phyloP scores from a whole-genome alignment of 1,284 basidiomycete species.

The Trichosporon faecale region DNA sequence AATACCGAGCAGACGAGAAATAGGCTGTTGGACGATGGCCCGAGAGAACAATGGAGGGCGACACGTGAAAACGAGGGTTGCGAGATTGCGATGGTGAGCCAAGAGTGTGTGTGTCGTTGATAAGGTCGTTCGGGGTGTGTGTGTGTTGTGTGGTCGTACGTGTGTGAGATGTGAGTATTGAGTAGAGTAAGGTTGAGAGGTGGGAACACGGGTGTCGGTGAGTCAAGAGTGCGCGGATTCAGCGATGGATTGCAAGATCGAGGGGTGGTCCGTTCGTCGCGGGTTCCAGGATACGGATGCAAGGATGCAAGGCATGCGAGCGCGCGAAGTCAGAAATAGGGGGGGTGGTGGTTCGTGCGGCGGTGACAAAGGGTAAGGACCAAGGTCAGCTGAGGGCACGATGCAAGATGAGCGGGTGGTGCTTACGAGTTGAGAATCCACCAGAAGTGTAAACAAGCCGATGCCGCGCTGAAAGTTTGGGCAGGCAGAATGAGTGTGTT shows the following conservation, averaged over 20 bases:
- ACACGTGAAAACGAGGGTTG: neutral
- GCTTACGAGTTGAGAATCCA: neutral
- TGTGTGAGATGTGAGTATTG: neutral
- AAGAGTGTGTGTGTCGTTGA: neutral
- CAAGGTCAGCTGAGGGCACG: slow-evolving; percentile 6
- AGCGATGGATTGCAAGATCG: slow-evolving; percentile 3
- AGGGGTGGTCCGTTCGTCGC: slow-evolving; percentile 7
- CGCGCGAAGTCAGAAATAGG: neutral
- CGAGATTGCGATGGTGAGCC: slow-evolving; percentile 1
- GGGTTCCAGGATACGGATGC: slow-evolving; percentile 7
- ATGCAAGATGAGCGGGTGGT: neutral
- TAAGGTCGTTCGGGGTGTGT: neutral
- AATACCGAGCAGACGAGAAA: neutral
- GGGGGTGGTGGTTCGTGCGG: slow-evolving; percentile 1
- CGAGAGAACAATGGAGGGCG: neutral
- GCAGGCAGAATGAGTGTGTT: neutral
- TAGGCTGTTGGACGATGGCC: neutral
- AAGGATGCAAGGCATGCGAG: slow-evolving; percentile 3
- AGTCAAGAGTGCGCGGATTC: neutral
- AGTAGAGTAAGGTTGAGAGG: neutral
- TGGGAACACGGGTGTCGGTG: neutral
- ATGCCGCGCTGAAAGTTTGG: slow-evolving; percentile 1
- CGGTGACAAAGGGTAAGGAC: neutral
- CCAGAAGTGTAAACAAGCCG: slow-evolving; percentile 3
- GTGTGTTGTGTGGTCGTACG: neutral